Conservation (phyloP, 2,329 filamentous ascomycete species). For the Arthrobotrys sphaeroides region DNA sequence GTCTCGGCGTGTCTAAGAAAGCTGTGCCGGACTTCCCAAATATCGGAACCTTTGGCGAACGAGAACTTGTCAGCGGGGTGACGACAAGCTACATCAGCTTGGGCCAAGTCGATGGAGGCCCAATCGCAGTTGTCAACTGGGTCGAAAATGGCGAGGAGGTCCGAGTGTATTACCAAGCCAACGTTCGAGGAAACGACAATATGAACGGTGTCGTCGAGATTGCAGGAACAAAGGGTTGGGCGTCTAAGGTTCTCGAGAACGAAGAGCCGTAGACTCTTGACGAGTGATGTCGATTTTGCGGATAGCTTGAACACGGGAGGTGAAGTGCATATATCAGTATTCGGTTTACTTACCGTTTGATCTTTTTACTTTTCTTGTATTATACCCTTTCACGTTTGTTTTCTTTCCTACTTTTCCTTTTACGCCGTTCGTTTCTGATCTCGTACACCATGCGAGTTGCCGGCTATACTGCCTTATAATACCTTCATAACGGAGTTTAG, state of each 20-base stretch:
- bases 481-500: conserved; percentile 6
- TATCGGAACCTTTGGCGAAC: conserved; percentile 29
- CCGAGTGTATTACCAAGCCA: conserved; percentile 35
- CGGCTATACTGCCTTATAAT: neutral
- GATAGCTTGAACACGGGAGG: no score
- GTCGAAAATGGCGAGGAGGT: conserved; percentile 25
- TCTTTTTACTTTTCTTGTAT: neutral
- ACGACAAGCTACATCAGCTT: conserved; percentile 23
- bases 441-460: neutral
- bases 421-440: neutral
- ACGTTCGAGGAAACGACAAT: conserved; percentile 9
- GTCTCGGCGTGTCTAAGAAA: conserved; percentile 18
- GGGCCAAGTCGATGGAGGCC: conserved; percentile 30
- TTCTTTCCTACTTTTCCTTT: conserved; percentile 7
- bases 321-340: neutral
- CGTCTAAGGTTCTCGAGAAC: conserved; percentile 12
- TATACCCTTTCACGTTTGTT: conserved; percentile 6
- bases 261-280: neutral
- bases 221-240: conserved; percentile 11
- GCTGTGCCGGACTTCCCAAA: conserved; percentile 22
- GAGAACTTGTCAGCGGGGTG: conserved; percentile 8
- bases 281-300: neutral
- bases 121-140: conserved; percentile 30
- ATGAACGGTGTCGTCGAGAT: conserved; percentile 36
- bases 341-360: neutral